phyloP scores from a whole-genome alignment of 805 yeast species.

The Diddensiella caesifluorescens region DNA sequence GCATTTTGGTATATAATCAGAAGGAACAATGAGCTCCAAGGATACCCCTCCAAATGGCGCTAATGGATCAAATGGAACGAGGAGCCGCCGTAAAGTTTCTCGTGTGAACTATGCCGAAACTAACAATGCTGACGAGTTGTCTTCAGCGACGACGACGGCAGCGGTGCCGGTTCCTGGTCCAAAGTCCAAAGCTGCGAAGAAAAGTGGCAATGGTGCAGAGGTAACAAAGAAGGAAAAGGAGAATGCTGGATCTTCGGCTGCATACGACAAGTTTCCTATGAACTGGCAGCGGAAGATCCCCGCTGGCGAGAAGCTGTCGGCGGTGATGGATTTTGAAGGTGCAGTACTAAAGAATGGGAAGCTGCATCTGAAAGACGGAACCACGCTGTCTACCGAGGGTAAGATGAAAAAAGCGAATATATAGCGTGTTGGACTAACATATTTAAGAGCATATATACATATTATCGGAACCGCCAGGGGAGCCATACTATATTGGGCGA shows the following conservation, averaged over 20 bases:
- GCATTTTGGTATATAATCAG: background rate
- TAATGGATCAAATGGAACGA: background rate
- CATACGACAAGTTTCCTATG: slow-evolving; percentile 18
- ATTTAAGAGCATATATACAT: slow-evolving; percentile 62
- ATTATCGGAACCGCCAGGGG: slow-evolving; percentile 90
- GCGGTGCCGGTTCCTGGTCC: slow-evolving; percentile 1
- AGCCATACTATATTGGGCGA: slow-evolving; percentile 85
- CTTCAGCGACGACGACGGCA: slow-evolving; percentile 2
- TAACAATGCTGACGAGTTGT: slow-evolving; percentile 14
- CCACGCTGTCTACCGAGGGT: slow-evolving; percentile 28
- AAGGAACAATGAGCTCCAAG: slow-evolving; percentile 1
- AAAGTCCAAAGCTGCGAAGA: slow-evolving; percentile 11
- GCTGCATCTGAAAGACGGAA: slow-evolving; percentile 27
- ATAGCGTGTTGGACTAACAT: background rate
- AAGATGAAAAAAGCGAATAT: too few relatives aligned
- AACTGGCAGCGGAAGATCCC: slow-evolving; percentile 31
- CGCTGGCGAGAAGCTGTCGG: slow-evolving; percentile 24
- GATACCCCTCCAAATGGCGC: background rate
- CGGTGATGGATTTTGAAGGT: slow-evolving; percentile 35
- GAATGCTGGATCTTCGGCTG: slow-evolving; percentile 3
- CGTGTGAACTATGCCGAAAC: slow-evolving; percentile 29
- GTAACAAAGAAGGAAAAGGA: slow-evolving; percentile 1
- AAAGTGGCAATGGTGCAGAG: slow-evolving; percentile 1
- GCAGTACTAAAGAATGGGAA: slow-evolving; percentile 35
- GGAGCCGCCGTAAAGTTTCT: slow-evolving; percentile 18